Base-by-base conservation (phyloP, 2,329 filamentous ascomycete genomes). In the Ophidiomyces ophidiicola region DNA sequence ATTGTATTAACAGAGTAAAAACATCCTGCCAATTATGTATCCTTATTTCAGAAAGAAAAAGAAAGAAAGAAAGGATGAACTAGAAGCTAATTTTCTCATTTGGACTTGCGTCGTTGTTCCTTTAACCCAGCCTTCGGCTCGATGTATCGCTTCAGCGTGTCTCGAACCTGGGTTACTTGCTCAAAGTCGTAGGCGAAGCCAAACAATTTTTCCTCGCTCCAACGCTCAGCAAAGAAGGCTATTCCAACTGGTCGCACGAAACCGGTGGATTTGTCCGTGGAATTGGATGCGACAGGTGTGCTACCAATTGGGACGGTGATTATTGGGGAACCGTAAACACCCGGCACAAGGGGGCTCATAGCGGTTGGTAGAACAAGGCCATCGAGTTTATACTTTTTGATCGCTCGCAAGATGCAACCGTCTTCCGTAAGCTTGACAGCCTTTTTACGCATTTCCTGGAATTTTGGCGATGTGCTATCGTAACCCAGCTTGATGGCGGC, bases 131-230 rank as follows among this genome's bases (percentile, higher is more conserved):
- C 64, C 29, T 52, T 63, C 0, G 70, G 70, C 47, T 59, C 49
- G 7, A 74, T 48, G 45, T 69, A 68, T 20, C 69, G 67, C 55
- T 63, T 58, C 1, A 71, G 57, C 44, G 62, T 63, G 28, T 56
- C 49, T 34, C 73, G 59, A 7, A 66, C 61, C 49, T 59, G 55
- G 2, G 69, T 78, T 46, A 65, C 61, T 60, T 80, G 74, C 61
- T 84, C 79, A 56, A 75, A 81, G 3, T 74, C 77, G 62, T 78
- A 82, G 5, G 77, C 79, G 51, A 76, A 69, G 0, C 71, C 72
- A 42, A 83, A 72, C 47, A 84, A 50, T 20, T 57, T 64, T 49
- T 70, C 71, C 54, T 83, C 79, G 24, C 66, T 71, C 61, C 72
- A 83, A 34, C 66, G 67, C 2, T 57, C 56, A 0, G 77, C 80